Evolutionary conservation across 164 flowering plant species (phyloP).

Genomic region (Cinnamomum micranthum): DNA sequence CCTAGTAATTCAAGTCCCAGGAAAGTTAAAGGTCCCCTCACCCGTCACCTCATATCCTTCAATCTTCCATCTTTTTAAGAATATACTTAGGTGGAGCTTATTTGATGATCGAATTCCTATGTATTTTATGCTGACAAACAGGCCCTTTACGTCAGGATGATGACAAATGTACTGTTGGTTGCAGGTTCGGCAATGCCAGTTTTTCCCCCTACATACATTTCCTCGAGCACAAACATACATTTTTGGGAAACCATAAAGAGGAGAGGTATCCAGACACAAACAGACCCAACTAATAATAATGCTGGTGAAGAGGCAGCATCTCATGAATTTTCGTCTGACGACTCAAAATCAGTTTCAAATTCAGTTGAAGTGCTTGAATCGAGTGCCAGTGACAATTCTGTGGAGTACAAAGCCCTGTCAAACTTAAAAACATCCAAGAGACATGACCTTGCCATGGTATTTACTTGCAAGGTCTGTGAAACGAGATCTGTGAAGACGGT

Average conservation of each 20-base stretch:
- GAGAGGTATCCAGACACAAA: constrained; percentile 29
- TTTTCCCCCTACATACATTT: constrained; percentile 21
- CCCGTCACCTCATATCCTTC: too few species aligned
- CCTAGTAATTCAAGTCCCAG: too few species aligned
- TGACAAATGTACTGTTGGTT: background rate
- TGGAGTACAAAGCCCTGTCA: constrained; percentile 34
- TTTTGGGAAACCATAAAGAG: background rate
- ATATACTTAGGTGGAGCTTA: too few species aligned
- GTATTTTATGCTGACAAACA: too few species aligned
- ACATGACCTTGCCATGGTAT: constrained; percentile 80
- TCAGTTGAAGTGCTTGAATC: constrained; percentile 13
- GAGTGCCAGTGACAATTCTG: background rate
- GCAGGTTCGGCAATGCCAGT: constrained; percentile 31
- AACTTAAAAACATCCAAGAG: constrained; percentile 56
- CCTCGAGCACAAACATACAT: constrained; percentile 12
- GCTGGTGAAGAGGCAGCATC: constrained; percentile 13
- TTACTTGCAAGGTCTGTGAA: constrained; percentile 94
- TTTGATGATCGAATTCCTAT: too few species aligned
- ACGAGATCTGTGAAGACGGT: constrained; percentile 74
- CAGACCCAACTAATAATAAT: constrained; percentile 11
- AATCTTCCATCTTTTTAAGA: too few species aligned
- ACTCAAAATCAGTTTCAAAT: constrained; percentile 8
- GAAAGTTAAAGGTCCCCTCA: too few species aligned
- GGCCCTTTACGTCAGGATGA: background rate
- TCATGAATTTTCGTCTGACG: constrained; percentile 3